Conservation (phyloP, 2,329 filamentous ascomycete species). For the Fusarium sp. region DNA sequence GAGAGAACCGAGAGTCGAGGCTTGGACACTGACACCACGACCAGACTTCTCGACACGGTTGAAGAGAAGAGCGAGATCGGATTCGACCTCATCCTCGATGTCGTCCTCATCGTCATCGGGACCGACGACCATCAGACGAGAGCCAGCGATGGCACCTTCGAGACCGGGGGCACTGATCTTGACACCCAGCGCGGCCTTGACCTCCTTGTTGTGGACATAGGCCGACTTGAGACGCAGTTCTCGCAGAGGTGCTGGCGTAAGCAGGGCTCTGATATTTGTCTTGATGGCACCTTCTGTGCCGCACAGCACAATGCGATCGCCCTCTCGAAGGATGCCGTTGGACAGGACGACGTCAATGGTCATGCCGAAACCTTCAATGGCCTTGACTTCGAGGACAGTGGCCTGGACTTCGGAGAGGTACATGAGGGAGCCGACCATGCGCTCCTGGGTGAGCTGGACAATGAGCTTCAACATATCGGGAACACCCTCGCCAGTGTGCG, state of each 20-base stretch:
- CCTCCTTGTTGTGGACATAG: conserved; percentile 99
- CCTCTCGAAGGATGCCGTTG: conserved; percentile 93
- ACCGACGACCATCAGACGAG: conserved; percentile 90
- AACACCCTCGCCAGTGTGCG: conserved; percentile 98
- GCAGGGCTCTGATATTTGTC: conserved; percentile 92
- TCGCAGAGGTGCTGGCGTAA: conserved; percentile 92
- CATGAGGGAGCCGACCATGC: conserved; percentile 97
- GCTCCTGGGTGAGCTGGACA: conserved; percentile 89
- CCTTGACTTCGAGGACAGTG: conserved; percentile 98
- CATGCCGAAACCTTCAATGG: conserved; percentile 97
- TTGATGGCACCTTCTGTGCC: conserved; percentile 96
- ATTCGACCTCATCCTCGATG: conserved; percentile 94
- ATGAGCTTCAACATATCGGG: conserved; percentile 98
- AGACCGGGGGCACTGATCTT: conserved; percentile 98
- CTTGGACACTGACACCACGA: conserved; percentile 95
- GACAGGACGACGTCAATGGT: conserved; percentile 97
- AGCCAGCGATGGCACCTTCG: conserved; percentile 95
- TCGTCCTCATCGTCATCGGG: conserved; percentile 97
- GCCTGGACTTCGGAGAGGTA: conserved; percentile 98
- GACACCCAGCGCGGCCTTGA: conserved; percentile 97
- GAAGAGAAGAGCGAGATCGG: conserved; percentile 89
- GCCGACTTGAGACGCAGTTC: conserved; percentile 94
- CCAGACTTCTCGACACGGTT: conserved; percentile 91
- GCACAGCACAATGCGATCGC: conserved; percentile 92
- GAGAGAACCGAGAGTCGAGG: conserved; percentile 94